Percentiles rank a stretch among this genome's conserved stretches.
These are phyloP conservation scores for Anethum foeniculum DNA, from an alignment of 140 eudicot genomes.

Conservation along the genomic window DNA sequence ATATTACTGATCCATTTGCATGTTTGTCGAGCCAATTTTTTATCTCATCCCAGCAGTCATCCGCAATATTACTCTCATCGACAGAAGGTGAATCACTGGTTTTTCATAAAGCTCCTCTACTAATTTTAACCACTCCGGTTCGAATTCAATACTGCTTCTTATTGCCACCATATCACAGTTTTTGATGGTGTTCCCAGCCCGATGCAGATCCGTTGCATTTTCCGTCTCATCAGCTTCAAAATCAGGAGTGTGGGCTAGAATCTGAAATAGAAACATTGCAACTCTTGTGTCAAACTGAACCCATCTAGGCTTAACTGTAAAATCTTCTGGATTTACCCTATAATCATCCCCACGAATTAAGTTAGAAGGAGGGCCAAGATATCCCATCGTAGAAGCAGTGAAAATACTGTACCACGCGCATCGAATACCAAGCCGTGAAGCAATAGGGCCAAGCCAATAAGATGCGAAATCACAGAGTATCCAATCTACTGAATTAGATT, in stretches of 20 bases:
- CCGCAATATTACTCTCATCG: too few relatives aligned
- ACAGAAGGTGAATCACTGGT: background rate
- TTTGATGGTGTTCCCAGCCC: background rate
- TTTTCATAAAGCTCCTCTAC: background rate
- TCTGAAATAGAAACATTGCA: background rate
- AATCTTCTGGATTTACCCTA: background rate
- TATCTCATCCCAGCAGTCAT: background rate
- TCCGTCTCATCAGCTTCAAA: too few relatives aligned
- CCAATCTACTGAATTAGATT: background rate
- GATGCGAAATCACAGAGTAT: background rate
- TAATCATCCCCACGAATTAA: background rate
- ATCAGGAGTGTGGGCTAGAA: too few relatives aligned
- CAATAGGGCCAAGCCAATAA: constrained; percentile 8
- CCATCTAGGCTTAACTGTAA: background rate
- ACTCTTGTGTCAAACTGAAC: background rate
- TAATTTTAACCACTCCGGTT: constrained; percentile 8
- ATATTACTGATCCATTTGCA: too few relatives aligned
- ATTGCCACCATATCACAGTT: constrained; percentile 2
- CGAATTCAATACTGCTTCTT: constrained; percentile 6
- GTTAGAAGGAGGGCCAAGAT: background rate
- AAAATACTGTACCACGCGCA: background rate
- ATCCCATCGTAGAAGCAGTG: background rate
- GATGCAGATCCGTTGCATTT: background rate
- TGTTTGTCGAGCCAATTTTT: too few relatives aligned
- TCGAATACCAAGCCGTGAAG: background rate